Conservation (phyloP, 148 eudicot species). For the Vaccinium corymbosum region DNA sequence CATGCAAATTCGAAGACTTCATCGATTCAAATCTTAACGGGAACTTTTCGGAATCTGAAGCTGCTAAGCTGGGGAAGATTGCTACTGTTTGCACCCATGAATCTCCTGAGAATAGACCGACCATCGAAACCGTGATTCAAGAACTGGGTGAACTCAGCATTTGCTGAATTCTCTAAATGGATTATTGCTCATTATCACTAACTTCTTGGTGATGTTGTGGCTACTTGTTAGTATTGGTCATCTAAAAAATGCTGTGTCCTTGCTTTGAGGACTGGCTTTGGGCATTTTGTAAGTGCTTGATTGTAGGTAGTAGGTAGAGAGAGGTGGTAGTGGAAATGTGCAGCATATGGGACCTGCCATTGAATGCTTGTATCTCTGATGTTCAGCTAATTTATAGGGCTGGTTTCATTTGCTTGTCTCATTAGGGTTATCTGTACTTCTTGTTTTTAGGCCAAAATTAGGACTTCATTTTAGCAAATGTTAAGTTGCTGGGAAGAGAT, state of each 20-base stretch:
- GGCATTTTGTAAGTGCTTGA: neutral
- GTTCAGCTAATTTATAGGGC: neutral
- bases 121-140: constrained; percentile 44
- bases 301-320: neutral
- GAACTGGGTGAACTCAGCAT: constrained; percentile 46
- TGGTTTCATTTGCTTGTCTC: neutral
- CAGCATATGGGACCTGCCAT: neutral
- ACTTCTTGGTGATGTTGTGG: neutral
- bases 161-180: constrained; percentile 4
- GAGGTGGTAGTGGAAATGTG: neutral
- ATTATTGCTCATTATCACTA: neutral
- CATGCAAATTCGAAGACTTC: constrained; percentile 48
- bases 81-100: constrained; percentile 81
- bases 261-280: neutral
- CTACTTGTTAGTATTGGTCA: neutral
- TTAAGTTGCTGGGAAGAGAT: neutral
- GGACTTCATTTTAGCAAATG: neutral
- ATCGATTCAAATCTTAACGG: constrained; percentile 62
- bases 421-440: neutral
- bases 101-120: constrained; percentile 61
- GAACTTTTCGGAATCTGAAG: constrained; percentile 58
- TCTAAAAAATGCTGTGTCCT: neutral
- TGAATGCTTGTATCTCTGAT: neutral
- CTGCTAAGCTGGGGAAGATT: constrained; percentile 53
- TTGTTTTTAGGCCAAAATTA: neutral